Evolutionary conservation across 1,139 yeast species (phyloP), one percentile per base, ranked within the genome.

Genomic region (Pichia sp.): DNA sequence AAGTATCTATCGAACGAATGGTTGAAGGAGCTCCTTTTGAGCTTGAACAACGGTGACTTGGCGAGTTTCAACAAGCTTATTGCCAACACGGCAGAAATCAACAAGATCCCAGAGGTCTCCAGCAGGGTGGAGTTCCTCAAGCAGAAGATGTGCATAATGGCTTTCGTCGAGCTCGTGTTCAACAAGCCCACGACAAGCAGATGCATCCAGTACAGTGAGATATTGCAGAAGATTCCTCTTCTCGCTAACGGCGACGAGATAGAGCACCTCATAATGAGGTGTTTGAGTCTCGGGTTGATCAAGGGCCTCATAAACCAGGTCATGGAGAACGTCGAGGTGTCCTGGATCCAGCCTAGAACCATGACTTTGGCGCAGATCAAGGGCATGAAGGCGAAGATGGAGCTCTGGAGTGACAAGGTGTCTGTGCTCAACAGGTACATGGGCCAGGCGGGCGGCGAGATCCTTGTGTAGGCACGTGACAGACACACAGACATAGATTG

Each of bases 301-400:
- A 83, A 84, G 71, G 99, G 99, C 9, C 77, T 81, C 54, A 93
- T 93, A 64, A 95, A 93, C 69, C 96, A 93, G 73, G 90, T 91
- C 50, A 81, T 83, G 55, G 81, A 85, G 67, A 73, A 85, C 12
- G 88, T 93, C 59, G 83, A 87, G 33, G 84, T 93, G 53, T 84
- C 89, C 27, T 93, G 99, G 98, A 85, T 92, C 60, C 98, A 93
- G 74, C 98, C 99, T 55, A 80, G 98, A 66, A 89, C 91, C 55
- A 85, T 93, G 78, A 89, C 89, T 67, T 78, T 77, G 63, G 81
- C 80, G 50, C 98, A 93, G 75, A 88, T 92, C 58, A 80, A 77
- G 55, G 78, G 79, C 55, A 90, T 93, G 86, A 83, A 83, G 63
- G 78, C 78, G 58, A 87, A 89, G 65, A 79, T 93, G 67, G 77